Evolutionary conservation across 257 asterid species (phyloP).

Genomic region (Scutellaria galericulata): DNA sequence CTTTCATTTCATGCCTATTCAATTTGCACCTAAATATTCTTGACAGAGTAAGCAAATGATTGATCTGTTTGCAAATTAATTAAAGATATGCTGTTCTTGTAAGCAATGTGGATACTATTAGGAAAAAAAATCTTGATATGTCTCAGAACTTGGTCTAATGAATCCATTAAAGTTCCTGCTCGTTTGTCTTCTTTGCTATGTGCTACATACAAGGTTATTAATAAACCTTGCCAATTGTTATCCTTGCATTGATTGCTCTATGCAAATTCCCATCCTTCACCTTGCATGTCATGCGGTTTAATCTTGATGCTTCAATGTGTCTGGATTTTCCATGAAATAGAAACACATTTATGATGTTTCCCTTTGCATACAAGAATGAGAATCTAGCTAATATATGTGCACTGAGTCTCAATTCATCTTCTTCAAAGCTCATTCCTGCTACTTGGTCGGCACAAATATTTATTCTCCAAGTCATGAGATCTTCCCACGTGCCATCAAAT

Average conservation of each 20-base stretch:
- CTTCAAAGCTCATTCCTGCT: too few relatives aligned
- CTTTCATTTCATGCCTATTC: constrained; percentile 10
- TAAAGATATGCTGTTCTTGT: neutral
- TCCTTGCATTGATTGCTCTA: constrained; percentile 17
- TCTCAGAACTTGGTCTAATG: neutral
- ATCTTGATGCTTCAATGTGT: neutral
- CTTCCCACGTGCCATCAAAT: neutral
- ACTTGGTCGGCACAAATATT: too few relatives aligned
- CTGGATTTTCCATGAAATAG: neutral
- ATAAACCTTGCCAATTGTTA: neutral
- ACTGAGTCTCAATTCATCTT: neutral
- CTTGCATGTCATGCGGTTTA: neutral
- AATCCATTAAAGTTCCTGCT: neutral
- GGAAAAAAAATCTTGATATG: neutral
- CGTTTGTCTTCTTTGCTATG: neutral
- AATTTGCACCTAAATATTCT: neutral
- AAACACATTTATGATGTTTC: neutral
- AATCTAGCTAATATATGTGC: neutral
- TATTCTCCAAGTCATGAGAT: too few relatives aligned
- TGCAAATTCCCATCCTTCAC: neutral
- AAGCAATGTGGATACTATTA: neutral
- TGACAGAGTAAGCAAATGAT: neutral
- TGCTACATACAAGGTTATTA: neutral
- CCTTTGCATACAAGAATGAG: neutral
- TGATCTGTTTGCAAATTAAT: constrained; percentile 1